These are phyloP conservation scores for Neurospora sp. DNA, from an alignment of 2,329 filamentous ascomycete species.

Conservation along the genomic window DNA sequence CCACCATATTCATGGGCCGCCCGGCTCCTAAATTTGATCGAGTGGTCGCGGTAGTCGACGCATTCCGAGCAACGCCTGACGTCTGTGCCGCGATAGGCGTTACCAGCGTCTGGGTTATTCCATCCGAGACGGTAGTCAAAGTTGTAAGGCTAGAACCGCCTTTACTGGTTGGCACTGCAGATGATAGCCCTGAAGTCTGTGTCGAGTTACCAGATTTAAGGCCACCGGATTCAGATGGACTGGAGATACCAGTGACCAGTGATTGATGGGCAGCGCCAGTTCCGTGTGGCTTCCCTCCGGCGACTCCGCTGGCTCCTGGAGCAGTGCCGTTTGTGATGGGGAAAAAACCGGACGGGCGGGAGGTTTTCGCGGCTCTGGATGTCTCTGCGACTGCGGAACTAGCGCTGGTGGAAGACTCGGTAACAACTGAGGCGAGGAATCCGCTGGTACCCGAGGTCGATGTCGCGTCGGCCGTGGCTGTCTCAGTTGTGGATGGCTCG, in stretches of 20 bases:
- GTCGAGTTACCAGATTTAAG: not conserved
- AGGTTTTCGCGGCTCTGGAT: not conserved
- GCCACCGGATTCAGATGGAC: not conserved
- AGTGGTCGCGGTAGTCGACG: not conserved
- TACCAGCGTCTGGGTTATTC: conserved; percentile 1
- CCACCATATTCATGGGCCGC: not conserved
- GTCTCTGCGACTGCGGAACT: not conserved
- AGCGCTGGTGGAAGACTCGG: not conserved
- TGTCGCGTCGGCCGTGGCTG: not conserved
- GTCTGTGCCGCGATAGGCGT: conserved; percentile 1
- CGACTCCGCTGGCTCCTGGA: not conserved
- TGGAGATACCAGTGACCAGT: not conserved
- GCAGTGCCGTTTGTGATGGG: conserved; percentile 1
- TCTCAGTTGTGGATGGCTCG: not conserved
- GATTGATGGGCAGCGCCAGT: not conserved
- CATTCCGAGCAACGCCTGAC: not conserved
- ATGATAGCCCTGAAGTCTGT: not conserved
- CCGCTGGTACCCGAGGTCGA: not conserved
- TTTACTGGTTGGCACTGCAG: not conserved
- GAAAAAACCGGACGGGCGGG: not conserved
- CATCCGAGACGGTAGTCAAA: conserved; percentile 1
- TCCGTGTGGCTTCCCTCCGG: not conserved
- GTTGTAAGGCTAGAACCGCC: not conserved
- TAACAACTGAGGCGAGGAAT: not conserved
- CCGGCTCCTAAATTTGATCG: not conserved